Base-by-base conservation (phyloP, 1,284 basidiomycete species). In the Sanghuangporus baumii region DNA sequence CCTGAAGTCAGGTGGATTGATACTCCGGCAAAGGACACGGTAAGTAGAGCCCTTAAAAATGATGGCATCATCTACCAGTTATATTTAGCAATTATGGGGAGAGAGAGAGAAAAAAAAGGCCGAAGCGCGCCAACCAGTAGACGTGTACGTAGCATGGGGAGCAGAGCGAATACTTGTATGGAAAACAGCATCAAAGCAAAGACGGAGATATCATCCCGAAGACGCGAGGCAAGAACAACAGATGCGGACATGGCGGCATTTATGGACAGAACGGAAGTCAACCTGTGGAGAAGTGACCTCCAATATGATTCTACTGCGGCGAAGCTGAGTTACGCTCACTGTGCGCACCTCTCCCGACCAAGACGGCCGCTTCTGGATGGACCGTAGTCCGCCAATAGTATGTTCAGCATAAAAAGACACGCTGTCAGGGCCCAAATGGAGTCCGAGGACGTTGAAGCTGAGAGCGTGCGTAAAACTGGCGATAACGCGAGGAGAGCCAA, bases 181-280 rank as follows among this genome's bases (percentile, higher is more conserved):
- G 95, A 87, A 72, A 96, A 91, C 56, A 97, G 79, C 69, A 96
- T 85, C 55, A 99, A 81, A 26, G 93, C 89, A 73, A 98, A 99
- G 18, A 98, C 96, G 47, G 93, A 87, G 43, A 89, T 74, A 71
- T 96, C 92, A 65, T 89, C 87, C 26, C 84, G 77, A 38, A 99
- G 79, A 62, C 97, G 87, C 31, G 95, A 98, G 34, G 95, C 95
- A 60, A 99, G 81, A 40, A 99, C 96, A 50, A 98, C 93, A 14
- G 92, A 94, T 5, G 94, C 93, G 40, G 92, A 96, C 62, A 98
- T 88, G 37, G 94, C 94, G 23, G 96, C 96, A 67, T 98, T 98
- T 78, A 96, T 90, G 37, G 94, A 96, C 47, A 99, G 75, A 26
- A 96, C 92, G 26, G 93, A 94, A 14, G 92, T 89, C 55, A 96